Evolutionary conservation across 176 grass and related monocot species (phyloP).

Genomic region (Calamus simplicifolius): DNA sequence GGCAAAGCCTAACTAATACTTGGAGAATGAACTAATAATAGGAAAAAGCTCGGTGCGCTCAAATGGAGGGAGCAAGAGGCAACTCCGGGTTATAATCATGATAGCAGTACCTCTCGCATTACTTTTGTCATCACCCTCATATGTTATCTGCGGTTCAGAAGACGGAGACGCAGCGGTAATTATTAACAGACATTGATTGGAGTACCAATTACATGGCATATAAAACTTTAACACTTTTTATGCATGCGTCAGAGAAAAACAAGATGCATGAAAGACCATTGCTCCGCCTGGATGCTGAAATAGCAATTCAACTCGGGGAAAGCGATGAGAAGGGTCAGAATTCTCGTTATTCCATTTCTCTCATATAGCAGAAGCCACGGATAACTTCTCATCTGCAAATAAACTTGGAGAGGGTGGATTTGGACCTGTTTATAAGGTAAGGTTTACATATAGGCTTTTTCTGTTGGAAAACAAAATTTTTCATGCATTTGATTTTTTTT

Average conservation of each 20-base stretch:
- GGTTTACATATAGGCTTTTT: no score
- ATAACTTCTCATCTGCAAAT: background rate
- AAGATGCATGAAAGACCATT: background rate
- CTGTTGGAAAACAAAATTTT: no score
- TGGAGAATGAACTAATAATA: no score
- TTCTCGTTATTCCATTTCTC: background rate
- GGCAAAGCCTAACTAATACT: no score
- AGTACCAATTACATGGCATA: background rate
- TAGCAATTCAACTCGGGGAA: background rate
- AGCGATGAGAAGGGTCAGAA: background rate
- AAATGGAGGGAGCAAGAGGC: background rate
- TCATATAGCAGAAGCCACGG: background rate
- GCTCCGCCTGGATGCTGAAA: background rate
- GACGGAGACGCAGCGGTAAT: background rate
- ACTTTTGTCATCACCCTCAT: background rate
- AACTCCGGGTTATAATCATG: background rate
- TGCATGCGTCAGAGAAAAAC: background rate
- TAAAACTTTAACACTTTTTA: background rate
- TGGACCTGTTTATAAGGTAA: background rate
- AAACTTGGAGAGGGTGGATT: conserved; percentile 2
- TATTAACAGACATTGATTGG: background rate
- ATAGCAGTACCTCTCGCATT: background rate
- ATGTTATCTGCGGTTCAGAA: background rate
- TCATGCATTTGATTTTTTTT: no score
- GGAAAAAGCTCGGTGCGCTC: no score